phyloP scores from a whole-genome alignment of 306 rosid species.

The Amphicarpaea edgeworthii region DNA sequence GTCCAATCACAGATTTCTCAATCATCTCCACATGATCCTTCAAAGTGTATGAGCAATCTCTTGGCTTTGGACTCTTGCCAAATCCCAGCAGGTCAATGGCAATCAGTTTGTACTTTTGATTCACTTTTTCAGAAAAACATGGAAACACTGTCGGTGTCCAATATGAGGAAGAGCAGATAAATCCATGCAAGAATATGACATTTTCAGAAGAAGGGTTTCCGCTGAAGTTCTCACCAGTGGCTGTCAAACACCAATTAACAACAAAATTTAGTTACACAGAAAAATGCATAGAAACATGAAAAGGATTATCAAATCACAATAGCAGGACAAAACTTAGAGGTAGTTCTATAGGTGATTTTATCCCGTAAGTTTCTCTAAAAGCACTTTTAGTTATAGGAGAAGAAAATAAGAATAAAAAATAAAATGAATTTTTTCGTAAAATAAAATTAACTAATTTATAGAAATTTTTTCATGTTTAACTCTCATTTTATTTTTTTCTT shows the following conservation, averaged over 20 bases:
- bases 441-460: no score
- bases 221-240: slow-evolving; percentile 9
- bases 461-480: no score
- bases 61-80: slow-evolving; percentile 90
- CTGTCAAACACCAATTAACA: slow-evolving; percentile 51
- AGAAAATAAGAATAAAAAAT: no score
- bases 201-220: slow-evolving; percentile 56
- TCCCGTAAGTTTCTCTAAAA: no score
- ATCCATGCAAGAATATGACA: slow-evolving; percentile 90
- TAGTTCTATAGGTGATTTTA: not conserved
- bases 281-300: slow-evolving; percentile 30
- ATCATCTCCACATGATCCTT: slow-evolving; percentile 83
- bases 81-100: slow-evolving; percentile 83
- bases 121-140: slow-evolving; percentile 55
- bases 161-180: slow-evolving; percentile 76
- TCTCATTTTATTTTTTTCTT: no score
- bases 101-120: slow-evolving; percentile 57
- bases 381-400: no score
- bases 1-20: slow-evolving; percentile 73
- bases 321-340: not conserved
- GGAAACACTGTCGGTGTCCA: slow-evolving; percentile 85
- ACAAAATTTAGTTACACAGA: slow-evolving; percentile 20
- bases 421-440: no score
- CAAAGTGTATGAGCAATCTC: slow-evolving; percentile 73
- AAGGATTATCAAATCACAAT: not conserved